Evolutionary conservation across 2,329 filamentous ascomycete species (phyloP).

Genomic region (Hymenoscyphus fraxineus): DNA sequence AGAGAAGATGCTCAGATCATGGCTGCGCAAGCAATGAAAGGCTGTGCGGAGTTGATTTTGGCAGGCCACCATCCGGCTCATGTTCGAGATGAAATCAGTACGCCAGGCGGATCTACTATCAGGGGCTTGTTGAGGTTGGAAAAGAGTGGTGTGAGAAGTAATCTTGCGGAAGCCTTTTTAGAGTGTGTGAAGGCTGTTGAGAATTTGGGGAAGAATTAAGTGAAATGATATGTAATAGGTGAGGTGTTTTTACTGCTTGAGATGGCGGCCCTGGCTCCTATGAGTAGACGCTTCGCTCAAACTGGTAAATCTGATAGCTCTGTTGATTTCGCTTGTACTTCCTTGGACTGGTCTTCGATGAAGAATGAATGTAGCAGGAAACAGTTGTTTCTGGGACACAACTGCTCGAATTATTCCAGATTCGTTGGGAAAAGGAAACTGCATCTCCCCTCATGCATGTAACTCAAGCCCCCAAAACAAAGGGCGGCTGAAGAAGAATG

Average conservation of each 20-base stretch:
- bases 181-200: not conserved
- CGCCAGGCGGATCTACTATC: not conserved
- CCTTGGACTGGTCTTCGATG: no score
- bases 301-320: no score
- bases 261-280: no score
- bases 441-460: no score
- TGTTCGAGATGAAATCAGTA: not conserved
- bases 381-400: no score
- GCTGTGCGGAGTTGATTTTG: not conserved
- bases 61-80: not conserved
- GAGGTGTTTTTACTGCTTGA: not conserved
- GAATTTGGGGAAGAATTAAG: not conserved
- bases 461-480: no score
- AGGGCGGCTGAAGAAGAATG: no score
- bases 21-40: constrained; percentile 2
- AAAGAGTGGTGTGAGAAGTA: not conserved
- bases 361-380: no score
- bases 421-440: no score
- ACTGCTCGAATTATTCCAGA: no score
- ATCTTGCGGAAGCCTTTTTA: not conserved
- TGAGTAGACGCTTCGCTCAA: no score
- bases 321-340: no score
- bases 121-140: not conserved
- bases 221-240: not conserved
- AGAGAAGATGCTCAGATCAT: not conserved